A percentile compares a stretch with the other conserved stretches of the same genome.
Evolutionary conservation across 805 yeast genomes (phyloP).

Genomic region (Ogataea nonfermentans): DNA sequence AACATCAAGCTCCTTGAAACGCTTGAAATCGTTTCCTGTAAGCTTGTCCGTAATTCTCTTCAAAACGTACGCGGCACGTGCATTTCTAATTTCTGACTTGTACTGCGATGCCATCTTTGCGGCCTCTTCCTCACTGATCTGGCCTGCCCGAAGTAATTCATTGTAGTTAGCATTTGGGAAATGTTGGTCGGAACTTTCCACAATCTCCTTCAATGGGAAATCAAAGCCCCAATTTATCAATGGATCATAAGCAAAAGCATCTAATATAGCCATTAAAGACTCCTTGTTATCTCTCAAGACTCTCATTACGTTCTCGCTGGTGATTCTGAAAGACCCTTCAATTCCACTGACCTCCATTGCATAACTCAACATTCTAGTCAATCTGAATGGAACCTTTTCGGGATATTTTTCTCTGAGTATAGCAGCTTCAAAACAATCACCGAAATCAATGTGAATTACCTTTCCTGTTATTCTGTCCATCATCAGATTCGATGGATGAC

Average conservation of each 20-base stretch:
- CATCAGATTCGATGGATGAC: slow-evolving; percentile 97
- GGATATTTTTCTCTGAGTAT: slow-evolving; percentile 95
- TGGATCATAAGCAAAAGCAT: slow-evolving; percentile 98
- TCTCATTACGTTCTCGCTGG: slow-evolving; percentile 96
- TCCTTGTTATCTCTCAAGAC: slow-evolving; percentile 92
- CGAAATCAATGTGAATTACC: slow-evolving; percentile 96
- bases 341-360: slow-evolving; percentile 99
- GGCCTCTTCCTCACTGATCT: slow-evolving; percentile 76
- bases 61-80: slow-evolving; percentile 86
- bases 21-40: slow-evolving; percentile 88
- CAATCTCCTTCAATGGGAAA: slow-evolving; percentile 75
- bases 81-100: slow-evolving; percentile 71
- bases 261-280: slow-evolving; percentile 95
- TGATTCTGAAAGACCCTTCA: slow-evolving; percentile 94
- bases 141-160: slow-evolving; percentile 67
- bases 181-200: slow-evolving; percentile 69
- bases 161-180: slow-evolving; percentile 67
- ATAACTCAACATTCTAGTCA: slow-evolving; percentile 93
- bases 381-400: slow-evolving; percentile 95
- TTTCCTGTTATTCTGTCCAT: slow-evolving; percentile 92
- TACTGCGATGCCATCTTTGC: slow-evolving; percentile 67
- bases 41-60: slow-evolving; percentile 88
- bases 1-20: slow-evolving; percentile 67
- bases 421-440: slow-evolving; percentile 99
- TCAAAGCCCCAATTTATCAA: slow-evolving; percentile 98